Evolutionary conservation across 2,329 filamentous ascomycete genomes (phyloP), one percentile per base, ranked within the genome.

Genomic region (Phialophora verrucosa): DNA sequence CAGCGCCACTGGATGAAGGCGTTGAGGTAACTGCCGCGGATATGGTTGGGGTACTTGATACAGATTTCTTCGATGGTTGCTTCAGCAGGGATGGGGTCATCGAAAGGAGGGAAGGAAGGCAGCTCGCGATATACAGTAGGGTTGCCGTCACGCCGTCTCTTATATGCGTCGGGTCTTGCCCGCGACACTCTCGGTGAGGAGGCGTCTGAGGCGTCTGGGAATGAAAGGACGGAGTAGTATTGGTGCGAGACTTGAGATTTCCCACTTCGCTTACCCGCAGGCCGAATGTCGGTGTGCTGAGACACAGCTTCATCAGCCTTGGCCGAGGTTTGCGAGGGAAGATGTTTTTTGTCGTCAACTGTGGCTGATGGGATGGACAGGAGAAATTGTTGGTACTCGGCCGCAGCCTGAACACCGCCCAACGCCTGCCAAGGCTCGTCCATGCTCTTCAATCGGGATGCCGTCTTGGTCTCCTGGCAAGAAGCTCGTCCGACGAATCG

Each of bases 1-100:
- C 65, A 68, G 27, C 29, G 42, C 55, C 61, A 65, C 31, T 70
- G 65, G 55, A 70, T 59, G 54, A 70, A 70, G 17, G 68, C 59
- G 23, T 67, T 63, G 6, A 70, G 63, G 35, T 62, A 63, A 2
- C 32, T 42, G 1, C 68, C 68, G 14, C 59, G 60, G 14, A 70
- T 17, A 55, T 70, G 68, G 42, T 70, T 70, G 12, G 68, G 68
- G 42, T 70, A 70, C 20, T 10, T 27, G n/a, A 23, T n/a, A 50
- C 68, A 70, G 38, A 70, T 49, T 12, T 70, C 65, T 27, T 70
- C 59, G 10, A 70, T 44, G 1, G 68, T 57, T n/a, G 59, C 60
- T 7, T 63, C 35, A 12, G 49, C 42, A 6, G 68, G 65, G 20
- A 68, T 62, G 6, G 60, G 63, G 17, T 61, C 35, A 25, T 65